Evolutionary conservation across 2,329 filamentous ascomycete species (phyloP).

Genomic region (Fusarium verrucosum): DNA sequence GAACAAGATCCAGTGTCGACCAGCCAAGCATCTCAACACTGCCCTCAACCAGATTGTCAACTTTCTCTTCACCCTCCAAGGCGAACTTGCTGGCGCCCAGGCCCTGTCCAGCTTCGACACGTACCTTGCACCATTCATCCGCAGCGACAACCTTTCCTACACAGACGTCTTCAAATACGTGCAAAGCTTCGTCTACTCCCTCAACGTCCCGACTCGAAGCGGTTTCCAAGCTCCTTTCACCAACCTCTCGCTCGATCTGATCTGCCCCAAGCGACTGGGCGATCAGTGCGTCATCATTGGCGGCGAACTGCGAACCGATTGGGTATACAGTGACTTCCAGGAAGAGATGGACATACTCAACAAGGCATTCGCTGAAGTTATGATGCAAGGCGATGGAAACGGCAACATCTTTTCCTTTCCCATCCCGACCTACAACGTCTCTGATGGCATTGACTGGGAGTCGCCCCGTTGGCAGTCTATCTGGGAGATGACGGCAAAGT

Average conservation of each 20-base stretch:
- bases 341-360: constrained; percentile 42
- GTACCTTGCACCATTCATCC: constrained; percentile 37
- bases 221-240: constrained; percentile 42
- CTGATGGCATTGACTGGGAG: constrained; percentile 39
- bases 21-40: constrained; percentile 39
- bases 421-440: constrained; percentile 39
- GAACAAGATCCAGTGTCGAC: constrained; percentile 41
- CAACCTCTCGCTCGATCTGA: constrained; percentile 35
- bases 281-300: constrained; percentile 36
- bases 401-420: constrained; percentile 42
- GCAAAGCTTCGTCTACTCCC: constrained; percentile 41
- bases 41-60: constrained; percentile 42
- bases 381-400: constrained; percentile 41
- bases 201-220: constrained; percentile 41
- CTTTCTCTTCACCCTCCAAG: constrained; percentile 39
- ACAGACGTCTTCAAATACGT: constrained; percentile 39
- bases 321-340: constrained; percentile 38
- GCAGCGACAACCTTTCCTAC: constrained; percentile 30
- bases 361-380: constrained; percentile 40
- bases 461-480: constrained; percentile 38
- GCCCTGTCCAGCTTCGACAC: constrained; percentile 40
- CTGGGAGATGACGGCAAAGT: constrained; percentile 43
- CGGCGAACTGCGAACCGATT: constrained; percentile 23
- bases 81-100: constrained; percentile 38
- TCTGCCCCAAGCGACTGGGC: constrained; percentile 30